Evolutionary conservation across 495 filamentous ascomycete genomes (phyloP).

Genomic region (Patellaria atrata): DNA sequence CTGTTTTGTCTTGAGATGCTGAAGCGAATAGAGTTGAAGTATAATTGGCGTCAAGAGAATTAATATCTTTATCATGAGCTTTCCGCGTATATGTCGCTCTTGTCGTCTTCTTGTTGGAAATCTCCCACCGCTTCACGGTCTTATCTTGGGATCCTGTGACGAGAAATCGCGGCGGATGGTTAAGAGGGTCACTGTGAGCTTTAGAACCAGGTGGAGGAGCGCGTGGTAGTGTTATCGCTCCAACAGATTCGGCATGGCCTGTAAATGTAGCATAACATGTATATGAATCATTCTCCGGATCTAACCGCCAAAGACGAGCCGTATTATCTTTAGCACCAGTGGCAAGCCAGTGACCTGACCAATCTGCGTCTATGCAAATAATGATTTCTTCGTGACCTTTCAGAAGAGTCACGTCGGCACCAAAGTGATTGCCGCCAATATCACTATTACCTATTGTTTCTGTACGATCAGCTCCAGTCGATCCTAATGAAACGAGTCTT

Average conservation of each 20-base stretch:
- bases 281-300: conserved; percentile 60
- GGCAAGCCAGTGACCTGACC: conserved; percentile 92
- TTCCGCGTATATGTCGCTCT: conserved; percentile 60
- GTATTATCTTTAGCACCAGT: conserved; percentile 95
- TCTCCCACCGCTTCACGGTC: conserved; percentile 84
- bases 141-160: conserved; percentile 88
- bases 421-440: conserved; percentile 44
- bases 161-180: conserved; percentile 68
- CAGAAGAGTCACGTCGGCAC: conserved; percentile 70
- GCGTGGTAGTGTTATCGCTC: conserved; percentile 75
- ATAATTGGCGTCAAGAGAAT: conserved; percentile 70
- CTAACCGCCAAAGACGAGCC: conserved; percentile 79
- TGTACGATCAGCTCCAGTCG: background rate
- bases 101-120: conserved; percentile 33
- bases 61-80: conserved; percentile 98
- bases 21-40: conserved; percentile 64
- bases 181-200: conserved; percentile 49
- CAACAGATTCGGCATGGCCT: conserved; percentile 87
- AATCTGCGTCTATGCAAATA: conserved; percentile 86
- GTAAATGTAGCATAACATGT: conserved; percentile 66
- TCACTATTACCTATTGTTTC: background rate
- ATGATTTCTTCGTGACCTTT: conserved; percentile 90
- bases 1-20: conserved; percentile 87
- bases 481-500: conserved; percentile 56
- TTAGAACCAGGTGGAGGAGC: conserved; percentile 48